Percentiles rank a stretch among this genome's conserved stretches.
Evolutionary conservation across 768 basidiomycete genomes (phyloP).

Genomic region (Saitozyma podzolica): DNA sequence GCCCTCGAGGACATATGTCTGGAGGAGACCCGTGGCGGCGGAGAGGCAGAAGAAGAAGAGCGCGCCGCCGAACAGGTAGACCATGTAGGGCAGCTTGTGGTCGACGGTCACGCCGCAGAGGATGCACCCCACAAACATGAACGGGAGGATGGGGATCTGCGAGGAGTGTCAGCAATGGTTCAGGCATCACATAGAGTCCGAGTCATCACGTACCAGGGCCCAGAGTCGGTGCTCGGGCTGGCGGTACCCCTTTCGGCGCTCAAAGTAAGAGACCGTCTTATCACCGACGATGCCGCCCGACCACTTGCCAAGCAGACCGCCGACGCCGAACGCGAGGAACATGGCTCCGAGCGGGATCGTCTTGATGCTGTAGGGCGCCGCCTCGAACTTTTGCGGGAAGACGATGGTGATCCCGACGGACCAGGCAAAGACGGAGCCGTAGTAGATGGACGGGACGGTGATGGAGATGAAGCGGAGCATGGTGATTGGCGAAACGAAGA

Average conservation of each 20-base stretch:
- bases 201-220: slow-evolving; percentile 19
- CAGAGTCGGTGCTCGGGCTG: slow-evolving; percentile 34
- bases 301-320: slow-evolving; percentile 33
- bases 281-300: slow-evolving; percentile 30
- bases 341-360: slow-evolving; percentile 22
- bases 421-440: slow-evolving; percentile 37
- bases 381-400: slow-evolving; percentile 27
- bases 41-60: slow-evolving; percentile 33
- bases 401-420: slow-evolving; percentile 32
- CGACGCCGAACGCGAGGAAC: slow-evolving; percentile 33
- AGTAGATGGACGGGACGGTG: slow-evolving; percentile 29
- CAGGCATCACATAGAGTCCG: no score
- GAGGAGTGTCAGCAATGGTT: background rate
- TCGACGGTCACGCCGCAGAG: slow-evolving; percentile 27
- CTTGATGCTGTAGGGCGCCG: slow-evolving; percentile 30
- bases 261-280: slow-evolving; percentile 22
- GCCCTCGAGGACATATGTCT: slow-evolving; percentile 40
- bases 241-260: slow-evolving; percentile 21
- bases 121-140: slow-evolving; percentile 33
- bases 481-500: slow-evolving; percentile 19
- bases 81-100: slow-evolving; percentile 28
- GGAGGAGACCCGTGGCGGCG: slow-evolving; percentile 31
- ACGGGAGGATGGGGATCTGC: slow-evolving; percentile 30
- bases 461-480: slow-evolving; percentile 34
- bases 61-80: slow-evolving; percentile 28